Conservation (phyloP, 768 basidiomycete species). For the Amylocystis lapponica region DNA sequence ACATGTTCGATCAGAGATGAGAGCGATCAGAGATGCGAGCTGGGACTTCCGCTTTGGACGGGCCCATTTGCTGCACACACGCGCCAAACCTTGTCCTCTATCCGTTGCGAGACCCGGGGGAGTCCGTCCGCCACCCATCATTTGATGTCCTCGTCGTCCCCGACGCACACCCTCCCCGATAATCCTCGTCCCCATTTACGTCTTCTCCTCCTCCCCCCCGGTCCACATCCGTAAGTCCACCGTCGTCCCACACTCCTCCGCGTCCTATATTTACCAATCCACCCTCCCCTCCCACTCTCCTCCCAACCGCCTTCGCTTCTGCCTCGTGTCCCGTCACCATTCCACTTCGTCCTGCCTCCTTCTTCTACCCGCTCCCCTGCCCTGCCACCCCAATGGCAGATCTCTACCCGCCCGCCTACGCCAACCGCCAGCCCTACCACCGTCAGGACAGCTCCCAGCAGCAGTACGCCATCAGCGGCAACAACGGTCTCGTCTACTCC, state of each 20-base stretch:
- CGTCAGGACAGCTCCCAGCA: slow-evolving; percentile 25
- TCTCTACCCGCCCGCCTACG: slow-evolving; percentile 40
- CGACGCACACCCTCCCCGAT: slow-evolving; percentile 4
- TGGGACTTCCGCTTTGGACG: too few species aligned
- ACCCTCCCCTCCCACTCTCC: not conserved
- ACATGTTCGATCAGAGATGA: slow-evolving; percentile 18
- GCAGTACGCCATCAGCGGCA: slow-evolving; percentile 17
- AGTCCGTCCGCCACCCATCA: slow-evolving; percentile 5
- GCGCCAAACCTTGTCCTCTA: slow-evolving; percentile 2
- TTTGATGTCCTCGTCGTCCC: slow-evolving; percentile 9
- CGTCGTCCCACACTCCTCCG: slow-evolving; percentile 4
- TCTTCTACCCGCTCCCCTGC: slow-evolving; percentile 8
- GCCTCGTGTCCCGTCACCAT: too few species aligned
- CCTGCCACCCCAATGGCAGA: slow-evolving; percentile 31
- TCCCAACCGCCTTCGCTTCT: slow-evolving; percentile 12
- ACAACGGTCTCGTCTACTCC: slow-evolving; percentile 21
- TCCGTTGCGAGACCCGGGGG: slow-evolving; percentile 11
- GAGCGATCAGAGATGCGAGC: too few species aligned
- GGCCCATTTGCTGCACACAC: too few species aligned
- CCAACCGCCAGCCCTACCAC: slow-evolving; percentile 36
- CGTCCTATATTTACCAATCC: slow-evolving; percentile 1
- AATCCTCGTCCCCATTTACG: too few species aligned
- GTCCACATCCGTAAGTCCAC: slow-evolving; percentile 5
- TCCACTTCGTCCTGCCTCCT: slow-evolving; percentile 11
- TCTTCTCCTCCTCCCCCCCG: too few species aligned